Conservation (phyloP, 2,329 filamentous ascomycete genomes). For the Paracoccidioides brasiliensis region DNA sequence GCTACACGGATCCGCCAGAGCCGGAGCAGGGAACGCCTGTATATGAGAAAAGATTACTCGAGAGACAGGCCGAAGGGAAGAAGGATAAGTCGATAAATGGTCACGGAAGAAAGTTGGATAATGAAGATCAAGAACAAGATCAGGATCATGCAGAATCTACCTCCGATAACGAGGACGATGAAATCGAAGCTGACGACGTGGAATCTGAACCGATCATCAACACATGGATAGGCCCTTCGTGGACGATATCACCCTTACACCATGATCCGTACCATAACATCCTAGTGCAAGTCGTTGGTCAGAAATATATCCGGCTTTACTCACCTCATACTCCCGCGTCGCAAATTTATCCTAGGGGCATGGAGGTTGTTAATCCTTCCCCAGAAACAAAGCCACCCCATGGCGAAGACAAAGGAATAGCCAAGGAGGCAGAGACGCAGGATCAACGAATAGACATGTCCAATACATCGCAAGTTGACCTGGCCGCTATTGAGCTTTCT, state of each 20-base stretch:
- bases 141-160: not conserved
- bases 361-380: conserved; percentile 20
- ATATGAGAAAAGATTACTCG: conserved; percentile 24
- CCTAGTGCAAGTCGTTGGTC: conserved; percentile 74
- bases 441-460: conserved; percentile 70
- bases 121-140: not conserved
- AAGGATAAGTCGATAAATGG: conserved; percentile 25
- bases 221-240: conserved; percentile 81
- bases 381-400: not conserved
- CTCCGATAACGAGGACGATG: not conserved
- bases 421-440: conserved; percentile 20
- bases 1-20: conserved; percentile 55
- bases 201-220: conserved; percentile 55
- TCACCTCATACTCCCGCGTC: conserved; percentile 47
- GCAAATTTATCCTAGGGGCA: conserved; percentile 28
- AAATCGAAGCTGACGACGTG: conserved; percentile 6
- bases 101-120: not conserved
- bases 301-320: conserved; percentile 87
- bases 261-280: conserved; percentile 92
- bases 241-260: conserved; percentile 84
- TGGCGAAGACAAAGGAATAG: conserved; percentile 1
- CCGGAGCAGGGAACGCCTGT: conserved; percentile 38
- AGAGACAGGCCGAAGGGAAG: conserved; percentile 14
- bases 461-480: conserved; percentile 72
- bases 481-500: conserved; percentile 53